These are phyloP conservation scores for Ophiostoma quercus DNA, from an alignment of 2,329 filamentous ascomycete species.

Conservation along the genomic window DNA sequence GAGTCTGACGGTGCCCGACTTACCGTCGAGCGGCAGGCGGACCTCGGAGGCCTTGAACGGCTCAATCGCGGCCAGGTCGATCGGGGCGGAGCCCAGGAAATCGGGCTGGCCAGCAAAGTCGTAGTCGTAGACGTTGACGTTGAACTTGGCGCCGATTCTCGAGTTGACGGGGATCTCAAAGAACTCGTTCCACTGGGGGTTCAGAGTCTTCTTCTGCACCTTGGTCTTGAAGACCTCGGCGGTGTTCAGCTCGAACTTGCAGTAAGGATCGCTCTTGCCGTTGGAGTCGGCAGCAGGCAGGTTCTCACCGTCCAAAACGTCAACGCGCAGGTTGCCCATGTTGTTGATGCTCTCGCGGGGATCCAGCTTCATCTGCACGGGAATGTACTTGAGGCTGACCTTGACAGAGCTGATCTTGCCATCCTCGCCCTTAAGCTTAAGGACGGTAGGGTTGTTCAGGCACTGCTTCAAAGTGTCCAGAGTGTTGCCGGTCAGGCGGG, in stretches of 20 bases:
- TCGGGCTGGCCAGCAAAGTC: slow-evolving; percentile 96
- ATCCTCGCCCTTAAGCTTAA: slow-evolving; percentile 73
- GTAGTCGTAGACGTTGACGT: slow-evolving; percentile 84
- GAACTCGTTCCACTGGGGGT: slow-evolving; percentile 92
- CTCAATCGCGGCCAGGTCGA: slow-evolving; percentile 74
- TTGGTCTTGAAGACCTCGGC: slow-evolving; percentile 93
- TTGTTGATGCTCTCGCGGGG: slow-evolving; percentile 98
- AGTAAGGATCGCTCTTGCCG: slow-evolving; percentile 94
- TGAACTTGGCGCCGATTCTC: slow-evolving; percentile 77
- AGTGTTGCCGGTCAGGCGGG: slow-evolving; percentile 78
- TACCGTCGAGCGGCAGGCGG: slow-evolving; percentile 72
- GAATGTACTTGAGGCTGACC: slow-evolving; percentile 90
- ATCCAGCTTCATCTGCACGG: slow-evolving; percentile 88
- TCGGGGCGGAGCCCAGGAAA: slow-evolving; percentile 69
- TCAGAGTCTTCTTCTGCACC: slow-evolving; percentile 91
- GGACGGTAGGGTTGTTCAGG: slow-evolving; percentile 80
- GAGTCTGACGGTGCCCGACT: slow-evolving; percentile 76
- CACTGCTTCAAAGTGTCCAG: slow-evolving; percentile 83
- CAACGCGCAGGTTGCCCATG: slow-evolving; percentile 91
- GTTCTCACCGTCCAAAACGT: slow-evolving; percentile 78
- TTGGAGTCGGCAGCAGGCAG: slow-evolving; percentile 94
- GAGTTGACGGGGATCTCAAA: slow-evolving; percentile 82
- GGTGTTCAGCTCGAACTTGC: slow-evolving; percentile 86
- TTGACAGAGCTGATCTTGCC: slow-evolving; percentile 74
- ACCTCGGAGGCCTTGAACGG: slow-evolving; percentile 79